Percentiles rank a stretch among this genome's conserved stretches.
Conservation (phyloP, 208 protist species). For the Histomonas meleagridis region DNA sequence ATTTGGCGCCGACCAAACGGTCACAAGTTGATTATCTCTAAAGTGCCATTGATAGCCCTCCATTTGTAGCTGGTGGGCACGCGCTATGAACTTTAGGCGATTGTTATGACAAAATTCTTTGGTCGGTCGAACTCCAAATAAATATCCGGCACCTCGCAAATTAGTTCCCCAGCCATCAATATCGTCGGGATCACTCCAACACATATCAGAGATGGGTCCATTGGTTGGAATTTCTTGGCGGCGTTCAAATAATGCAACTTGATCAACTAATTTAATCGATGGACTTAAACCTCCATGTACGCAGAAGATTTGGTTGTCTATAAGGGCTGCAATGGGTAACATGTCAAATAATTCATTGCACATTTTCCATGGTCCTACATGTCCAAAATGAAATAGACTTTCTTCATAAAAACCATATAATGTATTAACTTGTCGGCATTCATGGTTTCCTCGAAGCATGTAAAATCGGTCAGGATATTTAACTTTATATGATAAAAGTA, state of each 20-base stretch:
- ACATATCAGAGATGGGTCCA: conserved; percentile 50
- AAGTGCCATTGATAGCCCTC: conserved; percentile 89
- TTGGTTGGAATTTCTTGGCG: conserved; percentile 69
- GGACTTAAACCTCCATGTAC: conserved; percentile 71
- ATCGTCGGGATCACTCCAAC: conserved; percentile 54
- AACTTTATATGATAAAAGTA: conserved; percentile 38
- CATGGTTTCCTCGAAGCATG: conserved; percentile 77
- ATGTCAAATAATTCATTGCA: conserved; percentile 71
- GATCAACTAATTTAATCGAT: conserved; percentile 56
- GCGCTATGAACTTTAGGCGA: conserved; percentile 76
- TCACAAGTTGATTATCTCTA: conserved; percentile 90
- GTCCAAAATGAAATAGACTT: conserved; percentile 68
- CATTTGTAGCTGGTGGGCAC: conserved; percentile 56
- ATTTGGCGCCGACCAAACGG: conserved; percentile 95
- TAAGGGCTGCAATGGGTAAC: conserved; percentile 63
- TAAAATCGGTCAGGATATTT: conserved; percentile 69
- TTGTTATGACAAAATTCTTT: conserved; percentile 96
- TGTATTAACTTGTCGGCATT: conserved; percentile 76
- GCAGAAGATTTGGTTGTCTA: conserved; percentile 64
- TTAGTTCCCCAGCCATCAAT: conserved; percentile 80
- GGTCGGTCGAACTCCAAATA: conserved; percentile 89
- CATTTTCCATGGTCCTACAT: conserved; percentile 67
- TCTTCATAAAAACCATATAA: conserved; percentile 76
- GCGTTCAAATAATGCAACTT: conserved; percentile 72
- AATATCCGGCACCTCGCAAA: conserved; percentile 68